A percentile compares a stretch with the other conserved stretches of the same genome.
These are phyloP conservation scores for Rhodomyrtus tomentosa DNA, from an alignment of 345 rosid genomes.

Conservation along the genomic window DNA sequence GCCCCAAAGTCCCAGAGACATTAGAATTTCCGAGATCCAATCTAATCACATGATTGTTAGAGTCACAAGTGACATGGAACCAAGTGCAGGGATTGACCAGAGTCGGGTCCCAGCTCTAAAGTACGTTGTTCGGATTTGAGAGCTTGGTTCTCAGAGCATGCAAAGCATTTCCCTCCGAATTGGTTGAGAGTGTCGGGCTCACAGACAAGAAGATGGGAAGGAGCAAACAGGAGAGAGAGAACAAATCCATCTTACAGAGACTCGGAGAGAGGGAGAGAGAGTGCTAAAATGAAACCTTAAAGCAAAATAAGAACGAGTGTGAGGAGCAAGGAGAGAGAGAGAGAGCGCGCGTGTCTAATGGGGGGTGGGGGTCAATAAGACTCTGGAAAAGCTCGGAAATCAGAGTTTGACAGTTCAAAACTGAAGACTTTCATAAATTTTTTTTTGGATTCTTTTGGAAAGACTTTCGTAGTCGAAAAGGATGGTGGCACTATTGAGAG, in stretches of 20 bases:
- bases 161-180: conserved; percentile 63
- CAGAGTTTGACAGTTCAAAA: neutral
- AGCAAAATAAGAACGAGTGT: neutral
- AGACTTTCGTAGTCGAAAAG: neutral
- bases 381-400: neutral
- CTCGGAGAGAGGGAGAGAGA: neutral
- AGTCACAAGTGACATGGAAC: conserved; percentile 63
- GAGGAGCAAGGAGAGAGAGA: neutral
- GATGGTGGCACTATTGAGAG: neutral
- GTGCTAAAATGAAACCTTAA: neutral
- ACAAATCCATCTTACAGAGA: neutral
- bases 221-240: conserved; percentile 1
- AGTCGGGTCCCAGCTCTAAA: conserved; percentile 68
- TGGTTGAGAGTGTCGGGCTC: conserved; percentile 33
- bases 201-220: conserved; percentile 12
- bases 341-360: neutral
- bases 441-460: neutral
- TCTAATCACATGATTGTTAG: conserved; percentile 51
- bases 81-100: conserved; percentile 70
- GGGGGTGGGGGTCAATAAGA: neutral
- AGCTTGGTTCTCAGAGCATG: conserved; percentile 40
- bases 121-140: conserved; percentile 52
- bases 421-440: neutral
- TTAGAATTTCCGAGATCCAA: conserved; percentile 62
- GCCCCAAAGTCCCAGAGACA: conserved; percentile 58